Evolutionary conservation across 305 asterid species (phyloP).

Genomic region (Striga hermonthica): DNA sequence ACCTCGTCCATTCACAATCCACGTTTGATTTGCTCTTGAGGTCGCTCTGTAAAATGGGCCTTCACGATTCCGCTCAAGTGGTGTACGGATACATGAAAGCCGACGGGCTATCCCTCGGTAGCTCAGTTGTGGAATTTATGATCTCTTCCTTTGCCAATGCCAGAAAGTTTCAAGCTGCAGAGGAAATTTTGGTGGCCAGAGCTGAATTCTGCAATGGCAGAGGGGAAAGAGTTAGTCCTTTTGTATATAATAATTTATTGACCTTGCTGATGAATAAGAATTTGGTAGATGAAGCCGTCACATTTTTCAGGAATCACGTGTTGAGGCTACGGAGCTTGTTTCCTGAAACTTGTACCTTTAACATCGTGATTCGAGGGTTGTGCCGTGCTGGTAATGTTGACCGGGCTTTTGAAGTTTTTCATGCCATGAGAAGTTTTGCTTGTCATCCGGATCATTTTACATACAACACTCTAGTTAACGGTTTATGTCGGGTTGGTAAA

Average conservation of each 20-base stretch:
- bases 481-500: slow-evolving; percentile 57
- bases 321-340: slow-evolving; percentile 53
- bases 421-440: slow-evolving; percentile 50
- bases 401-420: slow-evolving; percentile 61
- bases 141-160: slow-evolving; percentile 51
- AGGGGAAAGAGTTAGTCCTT: slow-evolving; percentile 42
- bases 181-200: slow-evolving; percentile 61
- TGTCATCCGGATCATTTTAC: slow-evolving; percentile 62
- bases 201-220: slow-evolving; percentile 46
- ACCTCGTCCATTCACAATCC: slow-evolving; percentile 49
- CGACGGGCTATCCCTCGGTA: slow-evolving; percentile 51
- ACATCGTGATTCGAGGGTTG: slow-evolving; percentile 66
- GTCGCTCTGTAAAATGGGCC: slow-evolving; percentile 59
- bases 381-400: slow-evolving; percentile 55
- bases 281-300: slow-evolving; percentile 57
- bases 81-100: slow-evolving; percentile 51
- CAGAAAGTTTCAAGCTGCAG: slow-evolving; percentile 48
- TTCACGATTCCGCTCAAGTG: slow-evolving; percentile 49
- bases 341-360: slow-evolving; percentile 72
- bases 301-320: slow-evolving; percentile 54
- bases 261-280: slow-evolving; percentile 45
- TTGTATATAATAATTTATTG: slow-evolving; percentile 60
- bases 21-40: slow-evolving; percentile 57
- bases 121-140: slow-evolving; percentile 38
- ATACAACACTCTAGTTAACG: slow-evolving; percentile 62